phyloP scores from a whole-genome alignment of 2,329 filamentous ascomycete genomes.

The Cordyceps javanica region DNA sequence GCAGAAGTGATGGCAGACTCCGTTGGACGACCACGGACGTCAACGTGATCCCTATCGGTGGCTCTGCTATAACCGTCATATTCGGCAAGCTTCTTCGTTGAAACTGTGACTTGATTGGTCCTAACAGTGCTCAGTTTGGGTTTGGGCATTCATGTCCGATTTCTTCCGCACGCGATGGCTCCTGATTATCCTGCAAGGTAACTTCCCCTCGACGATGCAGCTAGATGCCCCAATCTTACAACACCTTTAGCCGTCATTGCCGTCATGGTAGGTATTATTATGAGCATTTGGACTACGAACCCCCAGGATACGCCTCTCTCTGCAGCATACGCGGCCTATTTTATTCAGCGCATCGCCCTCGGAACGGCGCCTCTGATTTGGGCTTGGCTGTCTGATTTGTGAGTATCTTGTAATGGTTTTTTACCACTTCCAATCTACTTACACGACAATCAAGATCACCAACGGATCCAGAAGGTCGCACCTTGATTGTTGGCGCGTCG shows the following conservation, averaged over 20 bases:
- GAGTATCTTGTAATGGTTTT: constrained; percentile 1
- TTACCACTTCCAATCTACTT: neutral
- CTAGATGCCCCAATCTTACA: neutral
- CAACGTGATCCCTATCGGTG: constrained; percentile 43
- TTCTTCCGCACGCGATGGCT: constrained; percentile 43
- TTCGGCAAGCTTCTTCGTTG: constrained; percentile 21
- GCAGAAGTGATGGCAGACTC: constrained; percentile 18
- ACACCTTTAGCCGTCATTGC: constrained; percentile 31
- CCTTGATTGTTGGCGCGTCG: constrained; percentile 40
- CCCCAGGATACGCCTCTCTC: constrained; percentile 35
- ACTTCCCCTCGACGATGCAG: neutral
- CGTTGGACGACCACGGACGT: constrained; percentile 35
- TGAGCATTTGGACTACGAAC: constrained; percentile 46
- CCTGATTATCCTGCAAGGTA: constrained; percentile 40
- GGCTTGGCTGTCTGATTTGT: constrained; percentile 44
- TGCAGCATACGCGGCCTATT: constrained; percentile 45
- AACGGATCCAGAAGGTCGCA: constrained; percentile 9
- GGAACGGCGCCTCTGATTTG: constrained; percentile 47
- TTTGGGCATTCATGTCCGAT: constrained; percentile 48
- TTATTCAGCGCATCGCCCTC: constrained; percentile 41
- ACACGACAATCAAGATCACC: neutral
- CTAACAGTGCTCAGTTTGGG: constrained; percentile 34
- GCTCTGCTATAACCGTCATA: constrained; percentile 33
- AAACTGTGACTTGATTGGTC: neutral
- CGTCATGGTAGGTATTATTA: constrained; percentile 41